Percentiles rank a stretch among this genome's conserved stretches.
These are phyloP conservation scores for rapeseed (Brassica napus) DNA, from an alignment of 345 rosid genomes.

Conservation along the genomic window Da-Ae NC_063452.1:55533501-55534000, in stretches of 20 bases:
- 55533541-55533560: too few species aligned
- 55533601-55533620: too few species aligned
- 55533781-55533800: conserved; percentile 89
- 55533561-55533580: too few species aligned
- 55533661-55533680: neutral
- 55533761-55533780: conserved; percentile 84
- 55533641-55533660: too few species aligned
- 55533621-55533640: too few species aligned
- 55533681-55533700: neutral
- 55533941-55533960: conserved; percentile 62
- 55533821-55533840: conserved; percentile 92
- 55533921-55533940: conserved; percentile 70
- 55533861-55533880: neutral
- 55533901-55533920: conserved; percentile 59
- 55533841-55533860: conserved; percentile 48
- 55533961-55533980: conserved; percentile 49
- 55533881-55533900: conserved; percentile 8
- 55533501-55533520: conserved; percentile 71
- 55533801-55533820: conserved; percentile 90
- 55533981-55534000: conserved; percentile 53
- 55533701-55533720: neutral
- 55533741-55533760: conserved; percentile 52
- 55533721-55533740: neutral
- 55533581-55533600: too few species aligned
- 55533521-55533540: conserved; percentile 48